A percentile compares a stretch with the other conserved stretches of the same genome.
Conservation (phyloP, 106 monocot genomes). For the Apostasia shenzhenica region DNA sequence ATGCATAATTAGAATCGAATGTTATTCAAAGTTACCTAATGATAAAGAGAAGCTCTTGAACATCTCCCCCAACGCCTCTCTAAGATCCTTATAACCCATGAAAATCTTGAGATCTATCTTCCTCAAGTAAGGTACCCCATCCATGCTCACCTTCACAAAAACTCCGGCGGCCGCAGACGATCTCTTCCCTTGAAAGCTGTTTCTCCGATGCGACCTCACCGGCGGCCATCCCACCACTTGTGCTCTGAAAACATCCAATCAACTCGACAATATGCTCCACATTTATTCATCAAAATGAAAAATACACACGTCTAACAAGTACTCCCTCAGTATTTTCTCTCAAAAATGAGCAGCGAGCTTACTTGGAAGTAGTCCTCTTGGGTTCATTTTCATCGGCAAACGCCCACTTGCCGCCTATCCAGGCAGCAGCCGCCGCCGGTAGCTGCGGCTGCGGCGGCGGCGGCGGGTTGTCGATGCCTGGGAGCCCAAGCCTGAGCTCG, state of each 20-base stretch:
- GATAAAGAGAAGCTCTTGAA: constrained; percentile 69
- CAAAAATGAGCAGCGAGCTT: no score
- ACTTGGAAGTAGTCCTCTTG: no score
- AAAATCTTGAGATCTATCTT: constrained; percentile 74
- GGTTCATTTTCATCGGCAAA: no score
- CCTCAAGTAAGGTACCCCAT: constrained; percentile 90
- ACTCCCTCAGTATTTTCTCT: no score
- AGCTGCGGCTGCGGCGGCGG: neutral
- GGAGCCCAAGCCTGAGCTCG: constrained; percentile 69
- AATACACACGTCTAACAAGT: no score
- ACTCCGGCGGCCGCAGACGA: constrained; percentile 19
- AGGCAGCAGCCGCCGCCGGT: constrained; percentile 20
- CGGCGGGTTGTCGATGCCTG: constrained; percentile 34
- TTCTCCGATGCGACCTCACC: constrained; percentile 37
- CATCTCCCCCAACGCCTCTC: constrained; percentile 54
- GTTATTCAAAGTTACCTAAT: neutral
- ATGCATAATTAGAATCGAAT: neutral
- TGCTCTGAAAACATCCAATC: constrained; percentile 26
- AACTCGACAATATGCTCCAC: no score
- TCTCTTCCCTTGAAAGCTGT: constrained; percentile 17
- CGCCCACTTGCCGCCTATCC: no score
- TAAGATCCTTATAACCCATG: constrained; percentile 61
- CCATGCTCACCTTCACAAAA: constrained; percentile 90
- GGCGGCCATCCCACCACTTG: constrained; percentile 96
- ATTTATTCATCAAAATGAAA: no score